These are phyloP conservation scores for Colletotrichum truncatum DNA, from an alignment of 2,329 filamentous ascomycete genomes.

Conservation along the genomic window DNA sequence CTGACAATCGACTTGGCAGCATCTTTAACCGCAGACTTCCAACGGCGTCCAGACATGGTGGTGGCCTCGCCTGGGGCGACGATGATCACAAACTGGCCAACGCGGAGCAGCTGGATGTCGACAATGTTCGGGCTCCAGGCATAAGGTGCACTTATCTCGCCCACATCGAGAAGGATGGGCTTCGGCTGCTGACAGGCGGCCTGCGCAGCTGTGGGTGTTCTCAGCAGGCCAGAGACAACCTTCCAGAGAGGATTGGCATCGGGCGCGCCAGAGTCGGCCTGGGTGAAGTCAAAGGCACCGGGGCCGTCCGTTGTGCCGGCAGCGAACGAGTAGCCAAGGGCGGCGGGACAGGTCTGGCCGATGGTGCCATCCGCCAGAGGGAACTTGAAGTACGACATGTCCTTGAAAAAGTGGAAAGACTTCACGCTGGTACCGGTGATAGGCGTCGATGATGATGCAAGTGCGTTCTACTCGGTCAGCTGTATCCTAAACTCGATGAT, in stretches of 20 bases:
- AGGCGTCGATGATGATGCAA: constrained; percentile 56
- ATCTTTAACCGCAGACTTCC: constrained; percentile 77
- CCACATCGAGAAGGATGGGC: constrained; percentile 87
- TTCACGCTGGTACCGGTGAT: constrained; percentile 74
- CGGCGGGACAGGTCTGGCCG: constrained; percentile 83
- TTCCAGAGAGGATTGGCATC: constrained; percentile 80
- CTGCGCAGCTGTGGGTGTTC: constrained; percentile 75
- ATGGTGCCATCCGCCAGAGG: constrained; percentile 75
- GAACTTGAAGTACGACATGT: constrained; percentile 82
- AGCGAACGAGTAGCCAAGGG: constrained; percentile 91
- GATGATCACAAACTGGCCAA: constrained; percentile 85
- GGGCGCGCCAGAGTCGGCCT: constrained; percentile 79
- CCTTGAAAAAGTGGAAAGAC: constrained; percentile 85
- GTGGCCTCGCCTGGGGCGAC: constrained; percentile 88
- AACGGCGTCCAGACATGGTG: constrained; percentile 90
- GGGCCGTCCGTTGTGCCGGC: constrained; percentile 93
- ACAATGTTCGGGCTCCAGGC: constrained; percentile 92
- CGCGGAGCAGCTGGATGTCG: constrained; percentile 85
- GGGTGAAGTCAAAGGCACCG: constrained; percentile 91
- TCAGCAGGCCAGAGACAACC: constrained; percentile 77
- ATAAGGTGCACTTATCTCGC: constrained; percentile 81
- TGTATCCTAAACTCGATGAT: constrained; percentile 37
- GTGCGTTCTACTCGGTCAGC: constrained; percentile 57
- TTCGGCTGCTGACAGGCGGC: constrained; percentile 81
- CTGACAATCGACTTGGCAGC: constrained; percentile 55